Base-by-base conservation (phyloP, 352 stramenopile genomes). In the Chrysophaeum taylorii region DNA sequence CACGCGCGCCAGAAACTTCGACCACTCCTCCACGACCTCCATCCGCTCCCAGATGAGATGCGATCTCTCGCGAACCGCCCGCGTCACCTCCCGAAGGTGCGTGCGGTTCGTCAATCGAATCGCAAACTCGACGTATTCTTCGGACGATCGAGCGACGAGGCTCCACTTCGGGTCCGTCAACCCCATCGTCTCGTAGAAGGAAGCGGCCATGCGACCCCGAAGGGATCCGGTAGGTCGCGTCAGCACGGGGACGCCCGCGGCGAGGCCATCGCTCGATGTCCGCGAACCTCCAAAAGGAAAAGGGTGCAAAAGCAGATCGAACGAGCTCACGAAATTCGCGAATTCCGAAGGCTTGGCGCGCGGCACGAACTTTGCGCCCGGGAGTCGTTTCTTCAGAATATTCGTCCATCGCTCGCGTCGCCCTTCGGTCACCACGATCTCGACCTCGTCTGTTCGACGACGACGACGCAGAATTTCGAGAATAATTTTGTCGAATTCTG, bases 261-360 rank as follows among this genome's bases (percentile, higher is more conserved):
- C 33, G 16, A 85, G 35, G 5, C 75, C 75, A 68, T 85, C 80
- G 5, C 76, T 73, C 5, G 80, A 84, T 23, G 80, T 85, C 41
- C 76, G 73, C 42, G 73, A 80, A 15, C 80, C 80, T 29, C 78
- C 80, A 75, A 85, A 85, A 27, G 80, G 80, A 61, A 84, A 85
- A 0, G 80, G 80, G 70, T 85, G 80, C 29, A 85, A 29, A 2
- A 85, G 48, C 15, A 84, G 64, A 68, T 82, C 72, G 2, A 53
- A 36, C 14, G 70, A 41, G 15, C 62, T 35, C 15, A 85, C 50
- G 1, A 82, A 54, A 21, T 57, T 37, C 31, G 78, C 57, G 57
- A 78, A 85, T 25, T 78, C 66, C 25, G 53, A 69, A 31, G 27
- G 37, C 36, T 18, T 35, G 0, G 74, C 70, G 12, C 78, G 73